Evolutionary conservation across 2,329 filamentous ascomycete species (phyloP), one percentile per base, ranked within the genome.

Genomic region (Lithohypha guttulata): DNA sequence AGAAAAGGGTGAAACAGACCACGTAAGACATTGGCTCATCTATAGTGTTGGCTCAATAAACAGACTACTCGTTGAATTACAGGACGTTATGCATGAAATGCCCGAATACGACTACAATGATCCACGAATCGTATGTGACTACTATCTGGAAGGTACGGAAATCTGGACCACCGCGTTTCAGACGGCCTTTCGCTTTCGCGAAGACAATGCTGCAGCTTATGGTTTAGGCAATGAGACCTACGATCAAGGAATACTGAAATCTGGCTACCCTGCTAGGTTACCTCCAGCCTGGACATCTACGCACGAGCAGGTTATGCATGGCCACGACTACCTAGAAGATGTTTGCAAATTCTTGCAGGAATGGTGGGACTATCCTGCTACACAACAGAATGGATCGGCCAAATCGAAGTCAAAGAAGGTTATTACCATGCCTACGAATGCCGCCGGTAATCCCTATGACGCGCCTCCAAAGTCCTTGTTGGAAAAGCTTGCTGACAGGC

Each of bases 221-320:
- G 85, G 84, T 2, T 69, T 95, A 3, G 69, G 71, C 13, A 63
- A 72, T 11, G 81, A 86, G 47, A 64, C 73, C 36, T 59, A 91
- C 21, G 67, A 76, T 34, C 66, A 79, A 47, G 79, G 80, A 5
- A 72, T 84, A 17, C 59, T 84, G 7, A 62, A 65, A 2, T 63
- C 70, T 11, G 73, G 75, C 30, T 87, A 85, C 53, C 70, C 78
- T 7, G 35, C 33, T 14, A 74, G 70, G 8, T 68, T 95, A 6
- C 75, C 81, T 0, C 78, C 84, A 43, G 82, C 87, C 30, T 98
- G 91, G 91, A 95, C 87, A 0, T 86, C 84, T 11, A 76, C 58
- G 29, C 25, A 25, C 2, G 42, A 50, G 33, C 42, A 42, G n/a
- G 30, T 48, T 26, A 39, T 47, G 7, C 45, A 48, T 25, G 41